Conservation (phyloP, 1,284 basidiomycete species). For the Tranzscheliella williamsii region DNA sequence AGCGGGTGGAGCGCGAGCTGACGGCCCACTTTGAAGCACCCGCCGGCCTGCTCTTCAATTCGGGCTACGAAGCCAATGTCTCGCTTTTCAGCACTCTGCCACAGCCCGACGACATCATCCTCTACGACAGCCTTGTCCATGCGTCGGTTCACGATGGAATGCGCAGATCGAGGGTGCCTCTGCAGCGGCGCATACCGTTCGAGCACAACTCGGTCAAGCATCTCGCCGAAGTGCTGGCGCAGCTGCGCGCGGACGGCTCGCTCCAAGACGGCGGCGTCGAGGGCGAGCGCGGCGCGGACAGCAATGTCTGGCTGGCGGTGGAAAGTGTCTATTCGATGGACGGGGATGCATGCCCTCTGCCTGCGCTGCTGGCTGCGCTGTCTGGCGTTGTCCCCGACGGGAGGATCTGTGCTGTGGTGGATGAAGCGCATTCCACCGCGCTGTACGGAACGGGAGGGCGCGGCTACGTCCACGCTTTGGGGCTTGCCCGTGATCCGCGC, state of each 20-base stretch:
- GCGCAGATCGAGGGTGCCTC: constrained; percentile 69
- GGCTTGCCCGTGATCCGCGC: constrained; percentile 4
- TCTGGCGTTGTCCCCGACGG: constrained; percentile 67
- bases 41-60: constrained; percentile 79
- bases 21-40: constrained; percentile 40
- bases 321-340: constrained; percentile 96
- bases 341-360: constrained; percentile 80
- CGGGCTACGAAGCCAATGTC: constrained; percentile 91
- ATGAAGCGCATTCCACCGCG: constrained; percentile 80
- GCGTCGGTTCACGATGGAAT: constrained; percentile 91
- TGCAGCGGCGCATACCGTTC: constrained; percentile 17
- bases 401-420: constrained; percentile 66
- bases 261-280: constrained; percentile 3
- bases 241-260: constrained; percentile 1
- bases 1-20: constrained; percentile 43
- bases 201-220: constrained; percentile 19
- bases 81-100: constrained; percentile 83
- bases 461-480: constrained; percentile 41
- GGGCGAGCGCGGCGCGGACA: too few species aligned
- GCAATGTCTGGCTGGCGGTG: constrained; percentile 68
- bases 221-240: constrained; percentile 8
- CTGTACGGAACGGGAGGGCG: constrained; percentile 65
- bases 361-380: constrained; percentile 68
- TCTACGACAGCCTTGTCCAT: constrained; percentile 88
- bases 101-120: constrained; percentile 74